Evolutionary conservation across 805 yeast species (phyloP), one percentile per base, ranked within the genome.

Genomic region (Zygotorulaspora chibaensis): DNA sequence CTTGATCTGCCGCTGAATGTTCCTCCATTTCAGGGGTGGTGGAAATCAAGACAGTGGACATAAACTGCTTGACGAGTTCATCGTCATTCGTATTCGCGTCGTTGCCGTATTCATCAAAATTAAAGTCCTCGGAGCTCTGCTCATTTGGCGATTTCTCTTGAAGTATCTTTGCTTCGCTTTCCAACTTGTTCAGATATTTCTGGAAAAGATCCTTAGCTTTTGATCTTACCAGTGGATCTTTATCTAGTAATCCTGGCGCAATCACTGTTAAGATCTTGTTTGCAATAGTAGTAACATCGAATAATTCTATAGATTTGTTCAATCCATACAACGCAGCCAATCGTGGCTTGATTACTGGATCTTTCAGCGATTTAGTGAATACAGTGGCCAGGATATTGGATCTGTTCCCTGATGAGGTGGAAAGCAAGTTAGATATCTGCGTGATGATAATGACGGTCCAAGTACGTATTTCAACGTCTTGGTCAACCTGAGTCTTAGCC

Each of bases 321-420:
- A 91, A 77, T 0, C 96, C 95, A 49, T 80, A 69, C 23, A 93
- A 69, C 0, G 96, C 88, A 3, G 84, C 85, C 58, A 82, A 63
- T 52, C 93, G 76, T 11, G 95, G 80, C 7, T 85, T 88, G 2
- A 81, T 73, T 57, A 80, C 81, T 0, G 90, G 76, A 63, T 91
- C 99, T 56, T 81, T 82, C 38, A 91, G 71, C 0, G 95, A 84
- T 56, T 89, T 83, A 2, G 87, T 77, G 55, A 86, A 84, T 0
- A 97, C 98, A 1, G 96, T 88, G 2, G 88, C 81, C 39, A 93
- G 68, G 2, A 93, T 96, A 17, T 80, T 81, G 8, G 87, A 73
- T 47, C 90, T 74, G 29, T 56, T 63, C 5, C 50, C 51, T 13
- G 55, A 50, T 8, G 58, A 47, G 2, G 54, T 47, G 1, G 71